Conservation (phyloP, 805 yeast species). For the Clavispora phyllophila region DNA sequence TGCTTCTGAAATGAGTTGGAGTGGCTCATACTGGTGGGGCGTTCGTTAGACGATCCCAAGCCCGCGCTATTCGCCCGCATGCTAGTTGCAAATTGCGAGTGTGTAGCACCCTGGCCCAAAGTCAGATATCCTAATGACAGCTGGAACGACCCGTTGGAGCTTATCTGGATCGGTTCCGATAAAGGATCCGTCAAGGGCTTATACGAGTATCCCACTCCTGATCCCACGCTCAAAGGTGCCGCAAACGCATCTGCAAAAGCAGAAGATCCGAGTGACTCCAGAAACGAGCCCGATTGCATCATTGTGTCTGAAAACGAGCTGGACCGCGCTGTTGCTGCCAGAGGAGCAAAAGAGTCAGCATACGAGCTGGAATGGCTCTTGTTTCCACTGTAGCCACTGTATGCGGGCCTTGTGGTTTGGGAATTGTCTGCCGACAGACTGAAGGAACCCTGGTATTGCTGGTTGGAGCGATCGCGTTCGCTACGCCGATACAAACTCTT, state of each 20-base stretch:
- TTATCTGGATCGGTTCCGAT: not conserved
- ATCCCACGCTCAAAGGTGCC: not conserved
- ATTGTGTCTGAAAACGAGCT: not conserved
- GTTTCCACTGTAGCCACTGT: not conserved
- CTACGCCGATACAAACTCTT: constrained; percentile 13
- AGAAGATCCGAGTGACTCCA: not conserved
- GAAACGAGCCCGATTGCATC: not conserved
- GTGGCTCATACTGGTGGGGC: not conserved
- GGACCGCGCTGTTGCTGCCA: not conserved
- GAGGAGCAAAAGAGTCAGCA: not conserved
- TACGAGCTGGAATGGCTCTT: not conserved
- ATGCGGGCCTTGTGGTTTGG: not conserved
- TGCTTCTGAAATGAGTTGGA: not conserved
- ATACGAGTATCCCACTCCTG: not conserved
- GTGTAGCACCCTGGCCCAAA: not conserved
- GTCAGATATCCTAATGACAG: not conserved
- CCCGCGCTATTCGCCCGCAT: not conserved
- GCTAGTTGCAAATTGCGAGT: not conserved
- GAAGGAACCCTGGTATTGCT: not conserved
- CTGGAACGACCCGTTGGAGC: not conserved
- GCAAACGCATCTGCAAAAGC: not conserved
- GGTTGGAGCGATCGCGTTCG: not conserved
- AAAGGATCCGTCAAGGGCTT: not conserved
- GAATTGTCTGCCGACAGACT: not conserved
- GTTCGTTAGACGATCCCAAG: not conserved